Base-by-base conservation (phyloP, 129 eudicot species). In the Chrysanthemum makinoi region DNA sequence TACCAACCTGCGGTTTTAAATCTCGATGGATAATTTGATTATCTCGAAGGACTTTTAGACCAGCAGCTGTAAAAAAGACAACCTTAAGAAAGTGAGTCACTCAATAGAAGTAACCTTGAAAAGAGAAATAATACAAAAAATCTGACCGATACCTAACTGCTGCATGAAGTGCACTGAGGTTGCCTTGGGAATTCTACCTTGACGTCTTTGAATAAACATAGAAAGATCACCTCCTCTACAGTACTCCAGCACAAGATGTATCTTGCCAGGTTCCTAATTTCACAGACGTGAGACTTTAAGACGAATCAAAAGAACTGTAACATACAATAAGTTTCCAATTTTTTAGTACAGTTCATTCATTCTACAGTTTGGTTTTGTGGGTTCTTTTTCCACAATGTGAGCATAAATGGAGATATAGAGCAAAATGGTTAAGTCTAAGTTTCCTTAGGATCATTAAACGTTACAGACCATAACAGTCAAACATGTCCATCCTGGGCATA, bases 151-250 rank as follows among this genome's bases (percentile, higher is more conserved):
- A 89, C 95, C 96, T 52, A 94, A 88, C 82, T 89, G 98, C 85
- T 75, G 93, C 98, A 94, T 87, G 68, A 94, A 90, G 76, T 94
- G 89, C 74, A 86, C 84, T 18, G 97, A 88, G 55, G 87, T 89
- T 63, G 88, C 84, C 79, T 94, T 96, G 68, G 90, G 86, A 44
- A 94, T 88, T 86, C 91, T 85, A 68, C 95, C 93, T 72, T 87
- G 90, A 44, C 87, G 90, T 55, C 80, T 88, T 70, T 87, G 91
- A 65, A 94, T 85, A 78, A 87, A 87, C 88, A 85, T 74, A 12
- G 86, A 87, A 68, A 94, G 87, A 73, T 94, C 98, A 75, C 98
- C 98, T 50, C 98, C 98, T 85, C 77, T 86, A 84, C 98, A 94
- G 82, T 78, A 89, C 73, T 94, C 98, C 77, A 94, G 82, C 57